A percentile compares a stretch with the other conserved stretches of the same genome.
Conservation (phyloP, 2,329 filamentous ascomycete genomes). For the Myotisia sp. region DNA sequence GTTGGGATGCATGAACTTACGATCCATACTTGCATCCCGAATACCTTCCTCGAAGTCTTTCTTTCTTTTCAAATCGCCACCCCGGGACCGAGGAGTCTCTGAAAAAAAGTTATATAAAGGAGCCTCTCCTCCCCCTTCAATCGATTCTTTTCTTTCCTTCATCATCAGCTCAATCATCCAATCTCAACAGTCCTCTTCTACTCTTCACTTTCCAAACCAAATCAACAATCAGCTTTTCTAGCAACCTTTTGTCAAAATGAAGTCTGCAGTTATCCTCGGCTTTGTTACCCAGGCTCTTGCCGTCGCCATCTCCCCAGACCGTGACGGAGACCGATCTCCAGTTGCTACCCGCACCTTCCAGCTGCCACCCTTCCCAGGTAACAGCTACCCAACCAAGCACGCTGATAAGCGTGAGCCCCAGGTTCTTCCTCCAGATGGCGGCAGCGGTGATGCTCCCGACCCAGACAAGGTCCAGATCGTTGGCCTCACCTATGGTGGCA, state of each 20-base stretch:
- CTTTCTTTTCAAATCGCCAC: neutral
- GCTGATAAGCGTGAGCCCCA: constrained; percentile 3
- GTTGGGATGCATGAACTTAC: constrained; percentile 1
- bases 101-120: constrained; percentile 10
- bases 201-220: neutral
- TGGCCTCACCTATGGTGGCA: constrained; percentile 34
- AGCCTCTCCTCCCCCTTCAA: constrained; percentile 4
- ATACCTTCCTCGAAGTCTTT: too few relatives aligned
- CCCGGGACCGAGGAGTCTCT: neutral
- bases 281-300: constrained; percentile 14
- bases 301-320: constrained; percentile 6
- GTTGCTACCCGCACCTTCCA: constrained; percentile 8
- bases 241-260: constrained; percentile 9
- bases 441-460: constrained; percentile 14
- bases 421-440: constrained; percentile 3
- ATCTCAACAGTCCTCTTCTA: neutral
- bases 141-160: constrained; percentile 3
- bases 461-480: constrained; percentile 28
- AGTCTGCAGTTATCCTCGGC: constrained; percentile 11
- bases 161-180: constrained; percentile 2
- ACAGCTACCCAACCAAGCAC: constrained; percentile 7
- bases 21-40: neutral
- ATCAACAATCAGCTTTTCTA: neutral
- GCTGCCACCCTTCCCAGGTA: constrained; percentile 9
- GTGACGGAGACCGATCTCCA: neutral